Evolutionary conservation across 1,284 basidiomycete species (phyloP).

Genomic region (Marasmius tenuissimus): DNA sequence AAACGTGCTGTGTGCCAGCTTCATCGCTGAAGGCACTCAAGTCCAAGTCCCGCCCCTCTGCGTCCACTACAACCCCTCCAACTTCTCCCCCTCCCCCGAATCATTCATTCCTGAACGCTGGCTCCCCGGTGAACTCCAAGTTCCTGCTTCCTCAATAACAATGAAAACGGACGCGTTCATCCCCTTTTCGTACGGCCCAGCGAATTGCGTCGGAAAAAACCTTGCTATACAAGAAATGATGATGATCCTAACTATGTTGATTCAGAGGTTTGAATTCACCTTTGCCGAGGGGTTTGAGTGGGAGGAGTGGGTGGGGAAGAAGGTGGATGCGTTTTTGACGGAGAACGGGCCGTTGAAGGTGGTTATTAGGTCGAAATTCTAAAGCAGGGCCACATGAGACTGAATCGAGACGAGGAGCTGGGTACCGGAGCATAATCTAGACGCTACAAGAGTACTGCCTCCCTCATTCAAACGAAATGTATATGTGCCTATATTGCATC

Average conservation of each 20-base stretch:
- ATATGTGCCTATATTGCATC: too few species aligned
- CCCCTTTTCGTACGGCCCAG: conserved; percentile 25
- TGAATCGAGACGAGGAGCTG: too few species aligned
- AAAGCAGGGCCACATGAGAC: too few species aligned
- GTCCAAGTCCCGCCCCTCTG: background rate
- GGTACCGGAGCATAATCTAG: too few species aligned
- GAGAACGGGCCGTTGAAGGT: background rate
- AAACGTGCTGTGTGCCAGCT: too few species aligned
- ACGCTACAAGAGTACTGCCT: too few species aligned
- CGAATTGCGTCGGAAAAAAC: conserved; percentile 24
- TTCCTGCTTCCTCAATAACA: too few species aligned
- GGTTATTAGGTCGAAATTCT: background rate
- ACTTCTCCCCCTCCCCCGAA: background rate
- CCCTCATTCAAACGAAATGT: too few species aligned
- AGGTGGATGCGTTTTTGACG: conserved; percentile 2
- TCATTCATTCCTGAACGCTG: conserved; percentile 20
- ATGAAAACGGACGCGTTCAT: conserved; percentile 18
- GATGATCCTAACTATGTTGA: background rate
- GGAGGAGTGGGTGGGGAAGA: background rate
- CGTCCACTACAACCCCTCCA: background rate
- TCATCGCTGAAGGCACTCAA: conserved; percentile 1
- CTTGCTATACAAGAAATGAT: conserved; percentile 16
- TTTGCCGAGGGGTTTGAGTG: conserved; percentile 5
- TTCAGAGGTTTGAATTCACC: background rate
- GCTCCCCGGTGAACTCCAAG: conserved; percentile 7